Conservation (phyloP, 2,329 filamentous ascomycete genomes). For the Apiospora hydei region DNA sequence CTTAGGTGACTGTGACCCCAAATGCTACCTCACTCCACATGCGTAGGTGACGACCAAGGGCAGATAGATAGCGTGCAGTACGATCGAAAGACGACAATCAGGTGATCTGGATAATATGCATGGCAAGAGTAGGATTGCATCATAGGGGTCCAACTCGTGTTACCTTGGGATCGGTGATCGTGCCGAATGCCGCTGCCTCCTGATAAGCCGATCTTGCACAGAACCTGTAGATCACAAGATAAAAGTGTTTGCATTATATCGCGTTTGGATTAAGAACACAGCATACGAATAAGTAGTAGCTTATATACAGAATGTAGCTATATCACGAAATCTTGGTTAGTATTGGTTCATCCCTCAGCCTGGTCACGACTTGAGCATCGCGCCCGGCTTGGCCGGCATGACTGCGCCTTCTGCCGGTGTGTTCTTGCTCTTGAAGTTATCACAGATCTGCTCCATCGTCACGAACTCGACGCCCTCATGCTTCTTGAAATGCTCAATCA, state of each 20-base stretch:
- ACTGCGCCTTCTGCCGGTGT: constrained; percentile 62
- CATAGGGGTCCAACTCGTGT: neutral
- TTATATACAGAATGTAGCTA: neutral
- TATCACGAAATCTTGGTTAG: neutral
- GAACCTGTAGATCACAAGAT: too few species aligned
- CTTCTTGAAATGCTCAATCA: constrained; percentile 50
- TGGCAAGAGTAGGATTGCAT: neutral
- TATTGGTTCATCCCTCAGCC: neutral
- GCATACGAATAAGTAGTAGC: neutral
- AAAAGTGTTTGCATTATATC: too few species aligned
- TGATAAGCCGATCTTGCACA: neutral
- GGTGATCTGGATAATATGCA: neutral
- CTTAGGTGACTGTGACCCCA: neutral
- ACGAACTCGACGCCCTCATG: constrained; percentile 36
- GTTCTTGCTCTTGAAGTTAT: constrained; percentile 75
- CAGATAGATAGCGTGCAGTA: neutral
- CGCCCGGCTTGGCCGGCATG: constrained; percentile 63
- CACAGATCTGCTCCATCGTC: constrained; percentile 64
- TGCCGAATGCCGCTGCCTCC: neutral
- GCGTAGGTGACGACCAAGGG: neutral
- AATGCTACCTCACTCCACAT: neutral
- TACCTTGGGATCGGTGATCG: neutral
- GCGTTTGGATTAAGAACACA: too few species aligned
- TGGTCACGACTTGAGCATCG: constrained; percentile 52
- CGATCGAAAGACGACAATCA: neutral